These are phyloP conservation scores for Colletotrichum sp. DNA, from an alignment of 2,329 filamentous ascomycete genomes.

Conservation along the genomic window DNA sequence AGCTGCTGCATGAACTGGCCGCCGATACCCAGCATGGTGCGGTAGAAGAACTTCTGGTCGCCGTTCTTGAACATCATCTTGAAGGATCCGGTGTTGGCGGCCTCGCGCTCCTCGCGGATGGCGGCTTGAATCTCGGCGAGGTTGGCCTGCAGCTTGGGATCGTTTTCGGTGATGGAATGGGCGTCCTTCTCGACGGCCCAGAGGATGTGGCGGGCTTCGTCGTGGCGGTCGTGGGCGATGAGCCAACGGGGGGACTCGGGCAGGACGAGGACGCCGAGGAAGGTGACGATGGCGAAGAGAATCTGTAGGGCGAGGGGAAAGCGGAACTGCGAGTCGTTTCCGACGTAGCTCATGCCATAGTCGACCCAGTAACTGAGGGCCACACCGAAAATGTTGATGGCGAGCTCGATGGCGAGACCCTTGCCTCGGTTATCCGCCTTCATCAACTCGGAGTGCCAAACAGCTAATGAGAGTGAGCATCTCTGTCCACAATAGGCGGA, in stretches of 20 bases:
- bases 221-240: slow-evolving; percentile 51
- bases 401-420: slow-evolving; percentile 32
- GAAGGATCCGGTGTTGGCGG: slow-evolving; percentile 35
- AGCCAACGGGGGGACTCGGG: slow-evolving; percentile 52
- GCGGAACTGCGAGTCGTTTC: slow-evolving; percentile 43
- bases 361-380: slow-evolving; percentile 40
- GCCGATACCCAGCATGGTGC: slow-evolving; percentile 44
- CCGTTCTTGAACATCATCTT: slow-evolving; percentile 45
- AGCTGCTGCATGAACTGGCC: slow-evolving; percentile 51
- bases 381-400: slow-evolving; percentile 43
- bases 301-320: slow-evolving; percentile 52
- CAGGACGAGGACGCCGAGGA: slow-evolving; percentile 36
- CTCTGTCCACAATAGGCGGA: neutral
- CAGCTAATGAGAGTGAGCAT: slow-evolving; percentile 24
- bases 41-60: slow-evolving; percentile 43
- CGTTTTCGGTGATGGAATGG: slow-evolving; percentile 26
- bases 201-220: slow-evolving; percentile 42
- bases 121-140: slow-evolving; percentile 42
- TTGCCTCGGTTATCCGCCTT: slow-evolving; percentile 43
- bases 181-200: slow-evolving; percentile 35
- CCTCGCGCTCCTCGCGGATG: slow-evolving; percentile 43
- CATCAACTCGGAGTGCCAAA: slow-evolving; percentile 48
- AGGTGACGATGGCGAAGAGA: slow-evolving; percentile 41
- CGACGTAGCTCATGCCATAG: slow-evolving; percentile 41
- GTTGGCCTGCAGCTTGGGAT: slow-evolving; percentile 29